Evolutionary conservation across 1,284 basidiomycete species (phyloP), one percentile per base, ranked within the genome.

Genomic region (Earliella scabrosa): DNA sequence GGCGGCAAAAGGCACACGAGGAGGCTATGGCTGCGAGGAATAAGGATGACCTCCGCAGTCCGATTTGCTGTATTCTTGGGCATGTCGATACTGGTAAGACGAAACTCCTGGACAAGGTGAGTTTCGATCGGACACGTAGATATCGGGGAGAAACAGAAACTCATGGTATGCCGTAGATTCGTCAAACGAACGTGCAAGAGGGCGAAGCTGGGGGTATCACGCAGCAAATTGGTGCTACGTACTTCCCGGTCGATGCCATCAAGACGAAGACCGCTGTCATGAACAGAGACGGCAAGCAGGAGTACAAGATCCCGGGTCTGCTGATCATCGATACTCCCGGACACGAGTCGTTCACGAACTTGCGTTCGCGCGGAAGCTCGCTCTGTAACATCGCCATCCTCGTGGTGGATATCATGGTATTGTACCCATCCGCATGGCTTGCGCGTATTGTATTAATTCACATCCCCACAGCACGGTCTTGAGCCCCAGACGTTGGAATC

Each of bases 71-170:
- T 87, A 99, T 99, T 72, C 78, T 99, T 58, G 97, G 97, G 58
- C 97, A 99, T 74, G 97, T 99, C 83, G 97, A 99, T 81, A 99
- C 97, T 4, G 97, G 97, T 64, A 99, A 99, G 79, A 99, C 97
- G 39, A 99, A 98, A 76, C 77, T 99, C 46, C 78, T 99, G 63
- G 97, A 99, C 76, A 99, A 99, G 83, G 93, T 92, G 52, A 44
- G 74, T 61, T 44, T 21, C 23, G 24, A 7, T 2, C 7, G 8
- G 2, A 11, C 40, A 8, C 16, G 61, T 10, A 58, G 18, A 24
- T 34, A 32, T 40, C n/a, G 40, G 47, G 36, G 20, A 23, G 5
- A 24, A 24, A 6, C 20, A 13, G 24, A 11, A 14, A 24, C 2
- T n/a, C n/a, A 26, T 34, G 40, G 39, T 2, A 34, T 38, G n/a